Evolutionary conservation across 2,329 filamentous ascomycete species (phyloP), one percentile per base, ranked within the genome.

Genomic region (Bertia moriformis): DNA sequence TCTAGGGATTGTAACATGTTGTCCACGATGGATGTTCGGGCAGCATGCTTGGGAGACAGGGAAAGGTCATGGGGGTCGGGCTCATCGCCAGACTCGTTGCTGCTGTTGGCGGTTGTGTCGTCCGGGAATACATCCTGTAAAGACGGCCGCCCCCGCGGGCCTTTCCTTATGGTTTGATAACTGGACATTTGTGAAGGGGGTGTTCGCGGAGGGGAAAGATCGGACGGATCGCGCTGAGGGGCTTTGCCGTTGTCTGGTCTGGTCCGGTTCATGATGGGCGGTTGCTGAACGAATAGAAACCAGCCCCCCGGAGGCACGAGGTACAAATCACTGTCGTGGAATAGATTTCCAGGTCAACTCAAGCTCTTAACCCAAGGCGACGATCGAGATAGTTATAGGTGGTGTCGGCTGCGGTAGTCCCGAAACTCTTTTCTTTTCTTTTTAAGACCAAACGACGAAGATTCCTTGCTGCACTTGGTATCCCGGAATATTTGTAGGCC

Each of bases 1-100:
- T 78, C 75, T 19, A 82, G 64, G 19, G 75, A 79, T 38, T 77
- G 62, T 40, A 81, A 66, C 64, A 82, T 72, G 48, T 79, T 78
- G 55, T 82, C 76, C 38, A 82, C 73, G 42, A 82, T 68, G 13
- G 73, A 79, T 40, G 75, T 69, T 38, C 76, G 63, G 15, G 70
- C 69, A 38, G 66, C 66, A 50, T 66, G 63, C 40, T 61, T 55
- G 40, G 69, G 69, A 27, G 64, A 66, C 49, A 77, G 65, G 33
- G 70, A 71, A 43, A 78, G 57, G 49, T 78, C 73, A 55, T 78
- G 74, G 39, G 67, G 69, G 52, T 73, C 62, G 38, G 57, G 54
- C 20, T 41, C 20, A 38, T 51, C 48, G 30, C 46, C 47, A 19
- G 49, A 42, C 24, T 44, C 17, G 38, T 24, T 35, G 17, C 27